Evolutionary conservation across 148 eudicot species (phyloP), one percentile per base, ranked within the genome.

Genomic region (Pouteria glomerata): DNA sequence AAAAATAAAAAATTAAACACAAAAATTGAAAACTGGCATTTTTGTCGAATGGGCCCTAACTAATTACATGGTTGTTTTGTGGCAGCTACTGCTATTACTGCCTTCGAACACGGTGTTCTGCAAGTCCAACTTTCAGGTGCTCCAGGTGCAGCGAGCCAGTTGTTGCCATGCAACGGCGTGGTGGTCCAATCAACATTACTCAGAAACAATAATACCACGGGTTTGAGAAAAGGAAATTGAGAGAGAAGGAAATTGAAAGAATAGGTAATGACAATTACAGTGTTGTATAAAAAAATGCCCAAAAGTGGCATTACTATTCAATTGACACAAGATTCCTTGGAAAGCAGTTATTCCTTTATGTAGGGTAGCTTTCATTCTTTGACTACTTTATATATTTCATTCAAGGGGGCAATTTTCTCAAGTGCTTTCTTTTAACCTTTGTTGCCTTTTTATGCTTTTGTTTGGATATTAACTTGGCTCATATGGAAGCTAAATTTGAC

Each of bases 21-120:
- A n/a, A n/a, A n/a, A n/a, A n/a, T n/a, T n/a, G n/a, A n/a, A n/a
- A n/a, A n/a, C n/a, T n/a, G n/a, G n/a, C n/a, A n/a, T n/a, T n/a
- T n/a, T n/a, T n/a, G n/a, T n/a, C n/a, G n/a, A n/a, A n/a, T n/a
- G n/a, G n/a, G n/a, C n/a, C n/a, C n/a, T n/a, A n/a, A n/a, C n/a
- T n/a, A n/a, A n/a, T n/a, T n/a, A n/a, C n/a, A n/a, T 35, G 56
- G 39, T 70, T 18, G 34, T 62, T 63, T 60, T 3, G 34, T 78
- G 72, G 76, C 93, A 95, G 97, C 86, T 95, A 95, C 75, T 95
- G 98, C 73, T 95, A 91, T 77, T 95, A 91, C 78, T 91, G 97
- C 79, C 97, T 95, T 63, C 85, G 87, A 82, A 91, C 98, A 48
- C 78, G 96, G 47, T 88, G 97, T 75, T 86, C 98, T 44, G 88